These are phyloP conservation scores for Calonectria crousiana DNA, from an alignment of 2,329 filamentous ascomycete genomes.

Conservation along the genomic window DNA sequence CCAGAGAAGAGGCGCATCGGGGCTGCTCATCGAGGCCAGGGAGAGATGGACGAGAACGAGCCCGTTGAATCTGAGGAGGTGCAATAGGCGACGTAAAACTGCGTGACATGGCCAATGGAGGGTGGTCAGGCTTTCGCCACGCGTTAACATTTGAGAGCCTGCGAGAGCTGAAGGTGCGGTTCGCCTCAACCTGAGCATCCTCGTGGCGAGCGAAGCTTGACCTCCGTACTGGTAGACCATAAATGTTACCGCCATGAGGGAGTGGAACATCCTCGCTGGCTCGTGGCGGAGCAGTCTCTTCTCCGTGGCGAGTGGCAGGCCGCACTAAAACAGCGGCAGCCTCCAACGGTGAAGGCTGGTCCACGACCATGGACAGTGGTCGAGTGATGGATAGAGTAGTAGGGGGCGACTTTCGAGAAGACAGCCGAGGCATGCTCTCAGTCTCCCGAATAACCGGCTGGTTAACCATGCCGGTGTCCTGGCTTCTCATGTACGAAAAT, in stretches of 20 bases:
- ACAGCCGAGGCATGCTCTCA: slow-evolving; percentile 30
- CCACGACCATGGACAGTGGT: slow-evolving; percentile 66
- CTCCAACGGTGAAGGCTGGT: slow-evolving; percentile 60
- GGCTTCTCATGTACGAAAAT: slow-evolving; percentile 55
- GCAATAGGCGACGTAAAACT: slow-evolving; percentile 30
- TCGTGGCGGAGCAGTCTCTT: slow-evolving; percentile 31
- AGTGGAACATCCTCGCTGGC: slow-evolving; percentile 32
- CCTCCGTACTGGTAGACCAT: slow-evolving; percentile 37
- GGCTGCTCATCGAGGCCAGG: slow-evolving; percentile 30
- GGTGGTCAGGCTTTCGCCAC: slow-evolving; percentile 42
- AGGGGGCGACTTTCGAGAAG: slow-evolving; percentile 50
- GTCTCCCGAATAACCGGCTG: slow-evolving; percentile 30
- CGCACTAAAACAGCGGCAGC: slow-evolving; percentile 37
- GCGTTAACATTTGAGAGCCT: slow-evolving; percentile 48
- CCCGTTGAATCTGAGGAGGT: slow-evolving; percentile 31
- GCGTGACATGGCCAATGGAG: slow-evolving; percentile 18
- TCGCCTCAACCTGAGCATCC: slow-evolving; percentile 33
- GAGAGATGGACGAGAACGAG: slow-evolving; percentile 38
- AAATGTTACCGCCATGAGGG: slow-evolving; percentile 23
- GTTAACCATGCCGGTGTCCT: slow-evolving; percentile 30
- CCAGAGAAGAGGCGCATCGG: slow-evolving; percentile 51
- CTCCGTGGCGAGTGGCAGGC: slow-evolving; percentile 46
- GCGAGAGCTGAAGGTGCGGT: slow-evolving; percentile 41
- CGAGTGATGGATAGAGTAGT: slow-evolving; percentile 62
- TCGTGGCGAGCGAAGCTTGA: slow-evolving; percentile 37